Evolutionary conservation across 345 rosid genomes (phyloP).

Genomic region (Populus davidiana): DNA sequence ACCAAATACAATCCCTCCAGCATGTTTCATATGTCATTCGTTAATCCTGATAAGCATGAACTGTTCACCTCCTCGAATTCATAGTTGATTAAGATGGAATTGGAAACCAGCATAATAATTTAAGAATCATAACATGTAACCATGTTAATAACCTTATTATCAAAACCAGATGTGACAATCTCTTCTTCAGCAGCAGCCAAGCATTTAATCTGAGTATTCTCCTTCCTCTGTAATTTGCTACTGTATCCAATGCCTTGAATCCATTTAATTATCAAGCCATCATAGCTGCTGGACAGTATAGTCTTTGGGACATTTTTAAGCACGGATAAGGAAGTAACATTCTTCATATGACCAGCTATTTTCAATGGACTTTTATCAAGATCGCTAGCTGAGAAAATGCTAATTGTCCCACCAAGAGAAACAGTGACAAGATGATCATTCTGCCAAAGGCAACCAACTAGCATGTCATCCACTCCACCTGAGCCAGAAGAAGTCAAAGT

Average conservation of each 20-base stretch:
- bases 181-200: constrained; percentile 81
- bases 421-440: constrained; percentile 79
- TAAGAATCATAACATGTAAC: background rate
- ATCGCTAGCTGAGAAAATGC: constrained; percentile 68
- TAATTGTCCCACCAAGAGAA: constrained; percentile 88
- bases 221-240: constrained; percentile 71
- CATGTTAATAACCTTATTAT: constrained; percentile 62
- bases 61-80: background rate
- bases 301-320: constrained; percentile 57
- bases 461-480: constrained; percentile 91
- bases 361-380: constrained; percentile 68
- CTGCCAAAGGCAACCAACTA: constrained; percentile 95
- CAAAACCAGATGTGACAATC: constrained; percentile 82
- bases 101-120: background rate
- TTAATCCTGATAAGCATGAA: background rate
- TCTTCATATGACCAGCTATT: constrained; percentile 87
- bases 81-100: background rate
- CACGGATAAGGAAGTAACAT: constrained; percentile 64
- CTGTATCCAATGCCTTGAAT: constrained; percentile 78
- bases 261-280: constrained; percentile 90
- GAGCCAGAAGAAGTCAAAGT: constrained; percentile 62
- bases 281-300: constrained; percentile 77
- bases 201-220: constrained; percentile 76
- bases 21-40: background rate
- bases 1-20: background rate